Base-by-base conservation (phyloP, 139 green algal genomes). In the Bryopsis sp. region DNA sequence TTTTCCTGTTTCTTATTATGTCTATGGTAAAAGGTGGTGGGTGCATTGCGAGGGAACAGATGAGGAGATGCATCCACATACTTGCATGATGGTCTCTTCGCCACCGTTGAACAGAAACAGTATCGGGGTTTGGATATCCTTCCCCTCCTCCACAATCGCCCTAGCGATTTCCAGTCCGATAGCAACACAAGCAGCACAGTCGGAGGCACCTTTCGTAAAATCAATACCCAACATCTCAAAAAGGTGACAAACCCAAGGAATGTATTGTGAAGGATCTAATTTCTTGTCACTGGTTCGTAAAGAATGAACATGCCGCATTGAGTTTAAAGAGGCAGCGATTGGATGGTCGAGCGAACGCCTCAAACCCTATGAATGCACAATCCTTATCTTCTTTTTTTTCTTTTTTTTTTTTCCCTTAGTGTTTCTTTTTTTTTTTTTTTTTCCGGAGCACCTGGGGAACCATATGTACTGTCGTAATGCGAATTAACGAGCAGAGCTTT, bases 71-170 rank as follows among this genome's bases (percentile, higher is more conserved):
- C n/a, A n/a, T n/a, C 43, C 11, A 28, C 32, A 6, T 35, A 57
- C 62, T n/a, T 69, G 62, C 19, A 69, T 15, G 19, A 69, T 35
- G 11, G 62, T 69, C 62, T 69, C 62, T 35, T 69, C 62, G 24
- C 62, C 62, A 29, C 62, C 62, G 28, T 69, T 69, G 5, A 69
- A 38, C 6, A 69, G 37, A 11, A 69, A 29, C 7, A 69, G 7
- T 37, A 69, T 58, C 3, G 62, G 62, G 24, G 37, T 3, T 3
- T 28, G 37, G 24, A 69, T 50, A n/a, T 4, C 35, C 3, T 34
- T 8, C 4, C 54, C n/a, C 3, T 36, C 3, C 43, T 69, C 62
- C 5, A 69, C 54, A 3, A 69, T 31, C n/a, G 36, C 19, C 38
- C 62, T 11, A n/a, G 43, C 37, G 28, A 57, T n/a, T 35, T 69